Conservation (phyloP, 2,329 filamentous ascomycete species). For the Microdochium bolleyi region DNA sequence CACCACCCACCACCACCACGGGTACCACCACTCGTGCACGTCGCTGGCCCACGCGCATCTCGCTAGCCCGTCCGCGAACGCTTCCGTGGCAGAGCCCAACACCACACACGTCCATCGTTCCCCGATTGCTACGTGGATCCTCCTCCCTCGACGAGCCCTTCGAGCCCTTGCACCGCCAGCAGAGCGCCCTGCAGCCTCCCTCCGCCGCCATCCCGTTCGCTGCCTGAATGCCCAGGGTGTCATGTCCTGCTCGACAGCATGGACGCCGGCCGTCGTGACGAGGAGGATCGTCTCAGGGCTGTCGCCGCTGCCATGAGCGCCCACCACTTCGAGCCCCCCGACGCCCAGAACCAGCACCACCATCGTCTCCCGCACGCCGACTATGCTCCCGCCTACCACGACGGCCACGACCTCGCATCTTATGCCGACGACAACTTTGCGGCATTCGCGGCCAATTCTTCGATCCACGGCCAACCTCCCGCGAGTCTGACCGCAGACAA, state of each 20-base stretch:
- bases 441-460: conserved; percentile 28
- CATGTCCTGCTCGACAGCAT: conserved; percentile 32
- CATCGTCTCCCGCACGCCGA: conserved; percentile 14
- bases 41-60: not conserved
- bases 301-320: conserved; percentile 18
- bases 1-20: not conserved
- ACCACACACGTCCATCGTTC: not conserved
- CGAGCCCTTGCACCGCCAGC: conserved; percentile 1
- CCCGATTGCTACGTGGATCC: not conserved
- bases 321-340: conserved; percentile 22
- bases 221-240: conserved; percentile 21
- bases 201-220: not conserved
- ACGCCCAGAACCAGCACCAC: conserved; percentile 15
- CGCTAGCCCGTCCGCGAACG: not conserved
- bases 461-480: conserved; percentile 26
- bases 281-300: conserved; percentile 28
- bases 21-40: not conserved
- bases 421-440: conserved; percentile 28
- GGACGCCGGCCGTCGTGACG: conserved; percentile 37
- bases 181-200: not conserved
- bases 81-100: conserved; percentile 6
- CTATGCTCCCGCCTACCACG: conserved; percentile 7
- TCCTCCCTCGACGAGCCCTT: conserved; percentile 5
- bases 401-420: conserved; percentile 15
- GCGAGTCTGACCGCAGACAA: conserved; percentile 42